These are phyloP conservation scores for Cokeromyces recurvatus DNA, from an alignment of 371 early-diverging fungal species.

Conservation along the genomic window DNA sequence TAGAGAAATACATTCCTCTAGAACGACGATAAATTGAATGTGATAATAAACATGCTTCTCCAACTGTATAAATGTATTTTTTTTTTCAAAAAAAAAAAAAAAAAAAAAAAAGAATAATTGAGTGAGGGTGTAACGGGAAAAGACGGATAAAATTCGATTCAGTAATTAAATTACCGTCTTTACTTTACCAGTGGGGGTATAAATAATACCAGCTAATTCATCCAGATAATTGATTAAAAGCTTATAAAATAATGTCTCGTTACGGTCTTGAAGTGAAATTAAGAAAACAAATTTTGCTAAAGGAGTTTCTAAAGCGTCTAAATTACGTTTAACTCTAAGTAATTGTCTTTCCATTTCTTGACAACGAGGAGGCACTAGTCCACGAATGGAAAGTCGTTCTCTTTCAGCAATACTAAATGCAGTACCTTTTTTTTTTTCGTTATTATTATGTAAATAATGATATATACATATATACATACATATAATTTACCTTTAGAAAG, in stretches of 20 bases:
- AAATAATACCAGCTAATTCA: constrained; percentile 45
- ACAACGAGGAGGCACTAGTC: constrained; percentile 60
- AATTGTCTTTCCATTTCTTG: constrained; percentile 66
- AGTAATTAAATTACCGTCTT: background rate
- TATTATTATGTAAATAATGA: too few species aligned
- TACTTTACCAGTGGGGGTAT: constrained; percentile 43
- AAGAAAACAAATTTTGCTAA: constrained; percentile 58
- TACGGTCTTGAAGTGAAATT: constrained; percentile 51
- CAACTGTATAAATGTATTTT: constrained; percentile 23
- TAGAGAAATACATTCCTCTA: constrained; percentile 61
- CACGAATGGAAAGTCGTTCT: constrained; percentile 64
- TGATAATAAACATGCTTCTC: constrained; percentile 48
- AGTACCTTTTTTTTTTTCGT: constrained; percentile 32
- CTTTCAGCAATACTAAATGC: constrained; percentile 62
- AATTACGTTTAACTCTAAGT: constrained; percentile 53
- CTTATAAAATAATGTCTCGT: constrained; percentile 65
- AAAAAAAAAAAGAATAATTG: too few species aligned
- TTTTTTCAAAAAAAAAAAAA: too few species aligned
- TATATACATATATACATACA: background rate
- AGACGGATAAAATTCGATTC: constrained; percentile 8
- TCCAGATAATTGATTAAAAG: constrained; percentile 56
- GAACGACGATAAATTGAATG: constrained; percentile 63
- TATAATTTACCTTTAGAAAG: constrained; percentile 45
- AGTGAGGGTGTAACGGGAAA: constrained; percentile 14
- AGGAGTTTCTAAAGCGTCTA: constrained; percentile 53